Base-by-base conservation (phyloP, 495 filamentous ascomycete species). In the Podospora comata region DNA sequence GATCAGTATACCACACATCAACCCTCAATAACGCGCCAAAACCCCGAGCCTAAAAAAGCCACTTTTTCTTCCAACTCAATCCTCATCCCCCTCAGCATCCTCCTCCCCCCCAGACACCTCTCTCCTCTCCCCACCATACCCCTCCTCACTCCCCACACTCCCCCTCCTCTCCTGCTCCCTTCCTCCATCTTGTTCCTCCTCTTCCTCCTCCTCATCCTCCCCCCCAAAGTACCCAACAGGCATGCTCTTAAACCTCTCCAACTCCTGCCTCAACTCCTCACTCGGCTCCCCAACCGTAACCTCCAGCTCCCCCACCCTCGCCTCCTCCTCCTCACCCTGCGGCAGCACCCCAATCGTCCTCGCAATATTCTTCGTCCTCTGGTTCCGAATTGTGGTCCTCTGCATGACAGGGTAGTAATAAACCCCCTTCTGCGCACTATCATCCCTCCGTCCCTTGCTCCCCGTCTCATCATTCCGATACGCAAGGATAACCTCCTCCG, bases 371-470 rank as follows among this genome's bases (percentile, higher is more conserved):
- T 83, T 86, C 65, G 77, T 81, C 62, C 87, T 81, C 76, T 86
- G 84, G 34, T 82, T 85, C 67, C 82, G 78, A 70, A 89, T 82
- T 27, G 79, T 77, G 65, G 80, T 83, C 26, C 82, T 89, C 79
- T 92, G 90, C 65, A 91, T 79, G 69, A 98, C 87, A 0, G 94
- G 93, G 72, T 97, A 98, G 76, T 93, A 97, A 79, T 92, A 97
- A 9, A 92, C 94, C 20, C 86, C 95, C 73, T 87, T 87, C 67
- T 87, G 82, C 34, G 77, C 68, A 59, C 75, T 73, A 71, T 75
- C 77, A 62, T 74, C 54, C 62, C 7, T 32, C 55, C 68, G 66
- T 60, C 53, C 32, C 19, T 66, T 62, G n/a, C 64, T 27, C 53
- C 74, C 69, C 64, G 77, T 69, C 57, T 80, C 79, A 67, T 80